Evolutionary conservation across 106 monocot species (phyloP).

Genomic region (Dendrobium huoshanense): DNA sequence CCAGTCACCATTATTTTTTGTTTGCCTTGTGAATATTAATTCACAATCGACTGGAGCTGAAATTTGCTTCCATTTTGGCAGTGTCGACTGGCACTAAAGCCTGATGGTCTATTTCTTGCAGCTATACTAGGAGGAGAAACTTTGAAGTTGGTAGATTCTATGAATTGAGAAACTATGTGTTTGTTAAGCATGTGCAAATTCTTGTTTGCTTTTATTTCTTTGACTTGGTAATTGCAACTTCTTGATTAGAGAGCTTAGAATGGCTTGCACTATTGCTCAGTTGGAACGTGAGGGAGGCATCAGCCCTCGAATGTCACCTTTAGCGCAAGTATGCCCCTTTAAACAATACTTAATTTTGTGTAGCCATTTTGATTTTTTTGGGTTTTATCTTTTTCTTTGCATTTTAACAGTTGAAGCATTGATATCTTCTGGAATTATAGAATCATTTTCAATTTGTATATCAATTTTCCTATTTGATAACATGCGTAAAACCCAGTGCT

Average conservation of each 20-base stretch:
- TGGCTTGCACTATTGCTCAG: slow-evolving; percentile 92
- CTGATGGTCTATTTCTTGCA: slow-evolving; percentile 95
- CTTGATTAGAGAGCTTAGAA: slow-evolving; percentile 79
- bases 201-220: slow-evolving; percentile 8
- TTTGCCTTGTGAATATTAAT: neutral
- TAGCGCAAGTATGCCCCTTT: slow-evolving; percentile 64
- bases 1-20: neutral
- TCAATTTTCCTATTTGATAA: slow-evolving; percentile 1
- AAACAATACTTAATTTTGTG: neutral
- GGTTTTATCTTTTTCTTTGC: neutral
- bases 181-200: neutral
- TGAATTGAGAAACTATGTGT: neutral
- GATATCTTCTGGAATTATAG: neutral
- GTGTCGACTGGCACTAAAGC: slow-evolving; percentile 84
- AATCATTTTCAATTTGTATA: neutral
- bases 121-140: slow-evolving; percentile 98
- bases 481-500: neutral
- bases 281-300: slow-evolving; percentile 99
- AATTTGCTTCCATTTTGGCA: slow-evolving; percentile 24
- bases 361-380: neutral
- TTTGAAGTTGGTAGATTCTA: slow-evolving; percentile 50
- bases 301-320: slow-evolving; percentile 89
- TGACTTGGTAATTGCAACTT: neutral
- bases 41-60: neutral
- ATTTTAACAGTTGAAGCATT: neutral